A percentile compares a stretch with the other conserved stretches of the same genome.
Conservation (phyloP, 1,284 basidiomycete genomes). For the Coniophora puteana region DNA sequence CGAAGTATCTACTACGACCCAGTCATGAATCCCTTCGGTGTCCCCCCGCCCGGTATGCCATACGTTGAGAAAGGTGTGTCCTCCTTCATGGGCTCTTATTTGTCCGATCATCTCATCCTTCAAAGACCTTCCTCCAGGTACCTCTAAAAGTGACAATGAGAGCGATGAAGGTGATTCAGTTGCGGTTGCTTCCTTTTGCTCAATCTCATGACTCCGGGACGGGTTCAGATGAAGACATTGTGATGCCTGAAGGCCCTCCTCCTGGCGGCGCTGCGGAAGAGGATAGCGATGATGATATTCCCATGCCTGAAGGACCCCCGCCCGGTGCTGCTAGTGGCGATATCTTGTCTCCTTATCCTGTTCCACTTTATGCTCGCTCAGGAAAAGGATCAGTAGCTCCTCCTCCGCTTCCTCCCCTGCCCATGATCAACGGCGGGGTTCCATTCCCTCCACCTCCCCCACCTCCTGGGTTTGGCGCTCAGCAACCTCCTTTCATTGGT, state of each 20-base stretch:
- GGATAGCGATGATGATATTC: constrained; percentile 75
- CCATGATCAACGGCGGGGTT: constrained; percentile 15
- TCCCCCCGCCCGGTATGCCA: constrained; percentile 96
- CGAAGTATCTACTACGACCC: constrained; percentile 92
- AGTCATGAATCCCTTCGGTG: constrained; percentile 91
- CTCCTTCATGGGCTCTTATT: background rate
- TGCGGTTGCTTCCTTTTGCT: constrained; percentile 4
- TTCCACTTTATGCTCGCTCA: constrained; percentile 10
- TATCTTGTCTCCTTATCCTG: constrained; percentile 11
- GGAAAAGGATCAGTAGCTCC: background rate
- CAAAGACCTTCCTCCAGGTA: constrained; percentile 21
- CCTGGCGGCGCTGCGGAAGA: constrained; percentile 42
- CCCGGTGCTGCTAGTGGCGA: too few relatives aligned
- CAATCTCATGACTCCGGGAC: constrained; percentile 5
- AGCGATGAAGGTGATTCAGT: constrained; percentile 37
- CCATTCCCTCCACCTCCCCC: constrained; percentile 27
- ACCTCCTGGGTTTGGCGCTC: constrained; percentile 19
- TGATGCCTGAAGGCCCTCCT: constrained; percentile 72
- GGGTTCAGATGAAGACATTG: constrained; percentile 54
- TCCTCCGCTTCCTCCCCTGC: constrained; percentile 29
- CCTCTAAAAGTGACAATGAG: constrained; percentile 59
- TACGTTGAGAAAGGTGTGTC: constrained; percentile 81
- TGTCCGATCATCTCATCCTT: constrained; percentile 5
- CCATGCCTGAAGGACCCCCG: constrained; percentile 82
- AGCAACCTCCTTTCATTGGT: too few relatives aligned